Evolutionary conservation across 2,329 filamentous ascomycete genomes (phyloP).

Genomic region (Pseudogymnoascus sp.): DNA sequence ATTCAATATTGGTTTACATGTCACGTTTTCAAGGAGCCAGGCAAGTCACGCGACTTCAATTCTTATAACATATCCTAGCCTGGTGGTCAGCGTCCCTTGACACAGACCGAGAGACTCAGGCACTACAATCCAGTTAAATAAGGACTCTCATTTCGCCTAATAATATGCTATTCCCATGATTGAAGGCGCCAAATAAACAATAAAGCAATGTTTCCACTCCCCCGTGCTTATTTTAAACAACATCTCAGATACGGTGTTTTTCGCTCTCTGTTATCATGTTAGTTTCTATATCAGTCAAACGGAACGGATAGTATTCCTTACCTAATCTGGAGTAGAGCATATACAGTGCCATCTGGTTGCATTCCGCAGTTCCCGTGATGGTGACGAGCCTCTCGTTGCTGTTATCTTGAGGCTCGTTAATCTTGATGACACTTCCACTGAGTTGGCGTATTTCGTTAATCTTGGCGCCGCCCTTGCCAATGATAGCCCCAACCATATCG

Average conservation of each 20-base stretch:
- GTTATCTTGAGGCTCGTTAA: conserved; percentile 98
- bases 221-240: conserved; percentile 11
- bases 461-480: conserved; percentile 96
- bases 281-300: conserved; percentile 12
- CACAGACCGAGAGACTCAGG: background rate
- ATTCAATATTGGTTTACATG: background rate
- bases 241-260: conserved; percentile 58
- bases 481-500: conserved; percentile 98
- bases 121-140: background rate
- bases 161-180: conserved; percentile 6
- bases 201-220: conserved; percentile 4
- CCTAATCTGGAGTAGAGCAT: conserved; percentile 98
- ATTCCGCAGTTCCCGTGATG: conserved; percentile 94
- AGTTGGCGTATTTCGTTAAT: conserved; percentile 99
- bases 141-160: conserved; percentile 2
- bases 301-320: conserved; percentile 34
- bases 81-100: background rate
- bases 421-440: conserved; percentile 97
- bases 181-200: background rate
- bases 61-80: background rate
- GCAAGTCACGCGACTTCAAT: background rate
- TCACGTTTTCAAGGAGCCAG: background rate
- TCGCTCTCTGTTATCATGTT: conserved; percentile 52
- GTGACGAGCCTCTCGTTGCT: conserved; percentile 97
- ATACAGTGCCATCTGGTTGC: conserved; percentile 99